Base-by-base conservation (phyloP, 2,329 filamentous ascomycete species). In the Huntiella decipiens region DNA sequence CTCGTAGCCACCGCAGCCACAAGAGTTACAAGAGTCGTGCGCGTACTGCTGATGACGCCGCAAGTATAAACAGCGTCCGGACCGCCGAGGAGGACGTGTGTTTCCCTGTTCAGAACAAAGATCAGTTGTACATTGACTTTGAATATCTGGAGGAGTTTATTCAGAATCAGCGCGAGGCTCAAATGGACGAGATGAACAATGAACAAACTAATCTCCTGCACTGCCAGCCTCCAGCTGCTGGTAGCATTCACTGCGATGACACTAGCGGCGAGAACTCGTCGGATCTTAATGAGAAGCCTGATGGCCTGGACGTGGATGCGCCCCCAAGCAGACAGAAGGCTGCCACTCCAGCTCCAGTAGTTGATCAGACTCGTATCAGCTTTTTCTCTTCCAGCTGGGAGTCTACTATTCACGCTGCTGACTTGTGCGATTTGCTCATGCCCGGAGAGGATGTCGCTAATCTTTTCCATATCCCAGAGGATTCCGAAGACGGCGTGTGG, bases 341-440 rank as follows among this genome's bases (percentile, higher is more conserved):
- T 15, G n/a, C 22, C 17, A 16, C 17, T 38, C 15, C 39, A 8
- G 16, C 39, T 12, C 17, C 39, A 5, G 22, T 28, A 11, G 11
- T 42, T 15, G 78, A 84, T 49, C 71, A 74, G 31, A 91, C 87
- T 57, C 76, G 88, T 4, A 96, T 93, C 66, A 91, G 87, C 52
- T 95, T 96, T 64, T 98, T 98, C 62, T 95, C 87, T 0, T 95
- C 91, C 0, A 84, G 91, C 46, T 81, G 85, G 62, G 87, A 95
- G 57, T 87, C 85, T 43, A 94, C 87, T 1, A 85, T 96, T 51
- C 87, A 95, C 57, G 85, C 88, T 12, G 74, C 82, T 1, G 85
- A 93, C 54, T 73, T 98, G 51, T 85, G 84, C 15, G 88, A 87
- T 54, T 71, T 95, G 6, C 73, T 95, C 4, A 76, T 94, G 48